Conservation (phyloP, 2,329 filamentous ascomycete species). For the Alternaria panax region DNA sequence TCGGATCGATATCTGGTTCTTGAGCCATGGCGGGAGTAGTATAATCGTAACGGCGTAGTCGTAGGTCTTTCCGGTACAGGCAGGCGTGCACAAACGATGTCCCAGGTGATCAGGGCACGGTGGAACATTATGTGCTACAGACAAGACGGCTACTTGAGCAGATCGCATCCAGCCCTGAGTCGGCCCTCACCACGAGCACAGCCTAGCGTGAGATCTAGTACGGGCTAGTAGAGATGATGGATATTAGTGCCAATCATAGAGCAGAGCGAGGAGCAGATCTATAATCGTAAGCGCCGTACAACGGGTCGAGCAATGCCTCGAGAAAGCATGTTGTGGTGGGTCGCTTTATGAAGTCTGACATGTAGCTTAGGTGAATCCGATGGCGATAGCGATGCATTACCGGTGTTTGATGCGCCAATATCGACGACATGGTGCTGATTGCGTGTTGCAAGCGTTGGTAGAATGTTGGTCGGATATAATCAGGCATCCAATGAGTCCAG, state of each 20-base stretch:
- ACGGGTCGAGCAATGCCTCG: background rate
- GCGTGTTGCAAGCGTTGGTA: background rate
- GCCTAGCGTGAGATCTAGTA: background rate
- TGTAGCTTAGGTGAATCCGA: background rate
- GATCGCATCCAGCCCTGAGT: background rate
- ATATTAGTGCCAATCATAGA: background rate
- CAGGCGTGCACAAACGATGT: background rate
- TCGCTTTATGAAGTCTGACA: background rate
- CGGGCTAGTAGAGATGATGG: background rate
- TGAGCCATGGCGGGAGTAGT: background rate
- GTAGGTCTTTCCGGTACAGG: background rate
- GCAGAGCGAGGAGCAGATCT: background rate
- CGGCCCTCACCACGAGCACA: background rate
- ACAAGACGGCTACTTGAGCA: background rate
- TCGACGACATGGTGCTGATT: background rate
- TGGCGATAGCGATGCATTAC: background rate
- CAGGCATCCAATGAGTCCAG: background rate
- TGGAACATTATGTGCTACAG: background rate
- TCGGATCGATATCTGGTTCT: constrained; percentile 17
- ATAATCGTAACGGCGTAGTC: background rate
- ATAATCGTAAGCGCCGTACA: background rate
- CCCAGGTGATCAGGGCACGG: background rate
- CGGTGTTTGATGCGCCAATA: background rate
- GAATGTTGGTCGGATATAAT: background rate
- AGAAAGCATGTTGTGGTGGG: background rate